phyloP scores from a whole-genome alignment of 2,329 filamentous ascomycete genomes.

The Cladobotryum mycophilum region DNA sequence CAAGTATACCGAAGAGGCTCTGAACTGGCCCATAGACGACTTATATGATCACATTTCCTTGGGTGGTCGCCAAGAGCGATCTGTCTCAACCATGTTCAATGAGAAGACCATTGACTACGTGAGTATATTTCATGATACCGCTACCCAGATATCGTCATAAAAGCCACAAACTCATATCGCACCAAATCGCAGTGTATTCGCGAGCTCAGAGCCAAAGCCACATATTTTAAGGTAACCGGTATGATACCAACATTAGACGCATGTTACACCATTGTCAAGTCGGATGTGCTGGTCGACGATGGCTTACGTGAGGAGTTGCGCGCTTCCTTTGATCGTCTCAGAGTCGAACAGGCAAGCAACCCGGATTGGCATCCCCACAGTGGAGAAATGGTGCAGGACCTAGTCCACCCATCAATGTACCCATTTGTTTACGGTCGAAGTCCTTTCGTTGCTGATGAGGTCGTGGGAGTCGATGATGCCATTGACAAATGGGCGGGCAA shows the following conservation, averaged over 20 bases:
- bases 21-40: not conserved
- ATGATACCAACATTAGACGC: slow-evolving; percentile 22
- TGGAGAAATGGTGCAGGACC: slow-evolving; percentile 45
- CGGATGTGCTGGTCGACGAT: not conserved
- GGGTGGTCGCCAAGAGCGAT: not conserved
- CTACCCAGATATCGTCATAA: too few relatives aligned
- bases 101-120: slow-evolving; percentile 30
- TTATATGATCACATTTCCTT: slow-evolving; percentile 1
- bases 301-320: not conserved
- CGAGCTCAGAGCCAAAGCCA: slow-evolving; percentile 41
- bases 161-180: not conserved
- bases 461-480: slow-evolving; percentile 20
- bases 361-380: slow-evolving; percentile 51
- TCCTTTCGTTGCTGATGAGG: slow-evolving; percentile 7
- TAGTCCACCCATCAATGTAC: slow-evolving; percentile 38
- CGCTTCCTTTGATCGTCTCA: not conserved
- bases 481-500: slow-evolving; percentile 22
- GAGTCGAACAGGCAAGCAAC: not conserved
- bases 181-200: slow-evolving; percentile 18
- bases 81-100: not conserved
- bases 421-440: slow-evolving; percentile 10
- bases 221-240: slow-evolving; percentile 28
- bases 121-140: not conserved
- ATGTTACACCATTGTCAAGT: not conserved
- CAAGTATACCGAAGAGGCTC: slow-evolving; percentile 17